Conservation (phyloP, 805 yeast genomes). For the Candida sonorensis region DNA sequence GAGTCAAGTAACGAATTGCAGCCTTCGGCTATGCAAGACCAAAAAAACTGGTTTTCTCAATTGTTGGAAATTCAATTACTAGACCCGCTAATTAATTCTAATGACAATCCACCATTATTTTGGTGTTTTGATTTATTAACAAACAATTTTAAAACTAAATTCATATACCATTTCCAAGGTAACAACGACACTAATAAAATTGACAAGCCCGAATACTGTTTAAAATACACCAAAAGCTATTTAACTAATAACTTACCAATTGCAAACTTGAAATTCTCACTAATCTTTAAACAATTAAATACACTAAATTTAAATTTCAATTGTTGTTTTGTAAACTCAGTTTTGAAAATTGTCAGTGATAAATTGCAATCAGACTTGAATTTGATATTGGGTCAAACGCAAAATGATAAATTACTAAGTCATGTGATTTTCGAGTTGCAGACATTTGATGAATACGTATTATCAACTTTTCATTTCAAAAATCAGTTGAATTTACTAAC, state of each 20-base stretch:
- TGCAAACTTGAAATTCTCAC: conserved; percentile 26
- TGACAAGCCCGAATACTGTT: conserved; percentile 69
- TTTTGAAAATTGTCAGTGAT: too few species aligned
- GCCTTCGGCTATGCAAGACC: not conserved
- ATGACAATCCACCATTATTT: conserved; percentile 5
- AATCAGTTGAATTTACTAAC: conserved; percentile 23
- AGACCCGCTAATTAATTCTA: conserved; percentile 6
- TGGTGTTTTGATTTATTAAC: conserved; percentile 47
- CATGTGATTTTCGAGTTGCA: conserved; percentile 55
- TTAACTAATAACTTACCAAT: conserved; percentile 23
- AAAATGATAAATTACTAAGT: conserved; percentile 44
- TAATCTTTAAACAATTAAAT: conserved; percentile 15
- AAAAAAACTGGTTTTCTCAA: conserved; percentile 1
- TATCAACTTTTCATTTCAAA: conserved; percentile 30
- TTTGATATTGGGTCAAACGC: conserved; percentile 17
- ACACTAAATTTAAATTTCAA: conserved; percentile 9
- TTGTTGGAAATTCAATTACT: conserved; percentile 27
- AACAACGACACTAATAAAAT: conserved; percentile 52
- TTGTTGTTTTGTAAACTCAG: conserved; percentile 36
- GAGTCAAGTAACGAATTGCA: not conserved
- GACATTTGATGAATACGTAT: conserved; percentile 47
- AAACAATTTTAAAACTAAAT: conserved; percentile 39
- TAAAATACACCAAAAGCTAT: conserved; percentile 41
- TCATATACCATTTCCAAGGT: conserved; percentile 55
- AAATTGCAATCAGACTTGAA: too few species aligned